Conservation (phyloP, 306 rosid genomes). For the Prunus davidiana region DNA sequence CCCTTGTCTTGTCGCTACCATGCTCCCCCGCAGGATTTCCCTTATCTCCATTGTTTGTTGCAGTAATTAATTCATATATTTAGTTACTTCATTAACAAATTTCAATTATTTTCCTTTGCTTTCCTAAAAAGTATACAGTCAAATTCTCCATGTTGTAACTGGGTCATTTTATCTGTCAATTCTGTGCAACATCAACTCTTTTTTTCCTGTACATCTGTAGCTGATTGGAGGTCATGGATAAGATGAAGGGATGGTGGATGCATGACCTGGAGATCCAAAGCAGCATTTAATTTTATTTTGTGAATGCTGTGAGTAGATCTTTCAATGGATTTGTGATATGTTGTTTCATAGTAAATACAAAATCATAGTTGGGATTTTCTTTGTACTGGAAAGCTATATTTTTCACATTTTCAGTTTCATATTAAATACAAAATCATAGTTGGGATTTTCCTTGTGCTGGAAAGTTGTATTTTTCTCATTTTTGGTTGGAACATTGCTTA, state of each 20-base stretch:
- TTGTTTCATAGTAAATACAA: neutral
- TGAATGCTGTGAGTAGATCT: neutral
- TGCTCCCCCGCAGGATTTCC: no score
- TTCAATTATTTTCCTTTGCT: neutral
- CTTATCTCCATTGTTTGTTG: no score
- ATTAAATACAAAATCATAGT: neutral
- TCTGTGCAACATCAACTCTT: neutral
- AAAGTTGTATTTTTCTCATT: neutral
- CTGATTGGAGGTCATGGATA: neutral
- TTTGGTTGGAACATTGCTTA: neutral
- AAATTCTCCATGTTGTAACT: neutral
- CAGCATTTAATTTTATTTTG: neutral
- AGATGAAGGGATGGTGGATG: neutral
- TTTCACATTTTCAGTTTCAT: neutral
- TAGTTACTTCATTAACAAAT: neutral
- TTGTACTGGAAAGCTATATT: neutral
- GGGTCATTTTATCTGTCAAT: neutral
- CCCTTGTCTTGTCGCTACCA: no score
- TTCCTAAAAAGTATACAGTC: neutral
- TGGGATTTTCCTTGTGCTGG: neutral
- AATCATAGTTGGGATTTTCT: neutral
- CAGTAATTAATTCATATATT: neutral
- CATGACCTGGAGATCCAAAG: neutral
- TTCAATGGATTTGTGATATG: neutral
- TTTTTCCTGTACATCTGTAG: neutral